A percentile compares a stretch with the other conserved stretches of the same genome.
Conservation (phyloP, 2,329 filamentous ascomycete species). For the Fusarium ramigenum region DNA sequence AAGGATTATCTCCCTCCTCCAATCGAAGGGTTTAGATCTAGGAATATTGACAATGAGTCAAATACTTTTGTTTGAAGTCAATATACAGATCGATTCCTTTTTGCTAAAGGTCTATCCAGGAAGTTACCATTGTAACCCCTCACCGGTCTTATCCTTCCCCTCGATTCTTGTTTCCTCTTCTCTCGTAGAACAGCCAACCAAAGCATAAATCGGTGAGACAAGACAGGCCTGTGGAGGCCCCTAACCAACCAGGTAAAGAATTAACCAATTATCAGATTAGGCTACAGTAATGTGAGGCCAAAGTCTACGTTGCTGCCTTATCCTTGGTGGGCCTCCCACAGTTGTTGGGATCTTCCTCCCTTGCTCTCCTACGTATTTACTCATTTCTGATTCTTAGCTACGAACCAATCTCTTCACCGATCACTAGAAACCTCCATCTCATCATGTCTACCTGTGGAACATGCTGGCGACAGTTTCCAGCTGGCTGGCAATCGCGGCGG, state of each 20-base stretch:
- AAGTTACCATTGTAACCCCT: background rate
- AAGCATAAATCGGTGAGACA: background rate
- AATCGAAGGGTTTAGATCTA: background rate
- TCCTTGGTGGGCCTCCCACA: background rate
- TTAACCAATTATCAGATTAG: too few relatives aligned
- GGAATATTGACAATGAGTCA: background rate
- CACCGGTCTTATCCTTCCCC: background rate
- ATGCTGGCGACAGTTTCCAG: background rate
- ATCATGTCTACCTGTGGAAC: background rate
- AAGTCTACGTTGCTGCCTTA: background rate
- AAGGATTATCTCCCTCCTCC: background rate
- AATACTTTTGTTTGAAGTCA: background rate
- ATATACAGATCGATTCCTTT: background rate
- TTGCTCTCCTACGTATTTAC: background rate
- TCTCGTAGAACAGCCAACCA: background rate
- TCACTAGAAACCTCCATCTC: rapidly evolving
- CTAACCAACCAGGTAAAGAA: background rate
- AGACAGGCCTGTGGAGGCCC: rapidly evolving
- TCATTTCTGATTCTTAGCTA: background rate
- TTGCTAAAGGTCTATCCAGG: background rate
- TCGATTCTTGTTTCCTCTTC: background rate
- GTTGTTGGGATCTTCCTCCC: background rate
- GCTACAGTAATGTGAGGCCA: background rate
- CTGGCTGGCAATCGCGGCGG: background rate
- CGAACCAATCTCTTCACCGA: background rate